These are phyloP conservation scores for Tagetes patula DNA, from an alignment of 129 eudicot species.

Conservation along the genomic window DNA sequence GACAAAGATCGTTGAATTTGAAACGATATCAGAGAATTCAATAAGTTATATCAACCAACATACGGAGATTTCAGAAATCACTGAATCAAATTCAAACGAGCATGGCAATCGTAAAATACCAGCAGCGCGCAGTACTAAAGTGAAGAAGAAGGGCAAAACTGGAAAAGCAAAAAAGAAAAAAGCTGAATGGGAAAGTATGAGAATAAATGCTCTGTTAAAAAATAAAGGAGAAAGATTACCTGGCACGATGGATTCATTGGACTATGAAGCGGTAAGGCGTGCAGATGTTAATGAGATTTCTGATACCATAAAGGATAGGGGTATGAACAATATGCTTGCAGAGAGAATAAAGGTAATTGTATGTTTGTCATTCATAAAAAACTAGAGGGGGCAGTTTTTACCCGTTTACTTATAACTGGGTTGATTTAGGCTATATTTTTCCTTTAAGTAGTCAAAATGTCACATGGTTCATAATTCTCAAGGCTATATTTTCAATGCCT, in stretches of 20 bases:
- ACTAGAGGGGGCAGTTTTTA: neutral
- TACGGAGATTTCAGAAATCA: constrained; percentile 43
- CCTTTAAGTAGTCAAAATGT: neutral
- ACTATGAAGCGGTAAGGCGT: constrained; percentile 83
- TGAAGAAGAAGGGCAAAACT: constrained; percentile 41
- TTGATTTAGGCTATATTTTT: neutral
- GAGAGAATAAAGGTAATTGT: constrained; percentile 78
- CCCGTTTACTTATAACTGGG: neutral
- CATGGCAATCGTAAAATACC: constrained; percentile 21
- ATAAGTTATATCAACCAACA: constrained; percentile 13
- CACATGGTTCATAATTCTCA: neutral
- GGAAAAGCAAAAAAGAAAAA: constrained; percentile 43
- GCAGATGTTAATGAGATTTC: constrained; percentile 81
- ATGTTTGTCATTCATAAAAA: constrained; percentile 1
- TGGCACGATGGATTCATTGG: constrained; percentile 76
- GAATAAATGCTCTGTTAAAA: constrained; percentile 49
- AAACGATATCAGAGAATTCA: constrained; percentile 19
- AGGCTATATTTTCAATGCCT: neutral
- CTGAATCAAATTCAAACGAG: constrained; percentile 30
- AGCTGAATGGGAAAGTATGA: constrained; percentile 73
- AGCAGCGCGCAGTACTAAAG: constrained; percentile 23
- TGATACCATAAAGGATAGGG: constrained; percentile 78
- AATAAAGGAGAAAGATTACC: constrained; percentile 49
- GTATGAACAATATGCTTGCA: constrained; percentile 97
- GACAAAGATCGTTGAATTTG: constrained; percentile 12